Base-by-base conservation (phyloP, 768 basidiomycete species). In the Omphalotus guepiniiformis region DNA sequence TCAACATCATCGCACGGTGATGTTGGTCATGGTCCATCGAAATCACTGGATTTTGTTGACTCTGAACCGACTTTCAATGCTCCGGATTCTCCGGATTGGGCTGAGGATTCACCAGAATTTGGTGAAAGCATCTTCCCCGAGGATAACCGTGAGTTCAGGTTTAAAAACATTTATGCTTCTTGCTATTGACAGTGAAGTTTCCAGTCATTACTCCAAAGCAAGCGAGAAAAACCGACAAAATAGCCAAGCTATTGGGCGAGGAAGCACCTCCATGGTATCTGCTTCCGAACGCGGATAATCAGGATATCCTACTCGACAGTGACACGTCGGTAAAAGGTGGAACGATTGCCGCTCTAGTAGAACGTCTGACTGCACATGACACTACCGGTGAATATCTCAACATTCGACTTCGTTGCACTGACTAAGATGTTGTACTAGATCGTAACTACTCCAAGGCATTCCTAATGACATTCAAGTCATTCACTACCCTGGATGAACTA, bases 391-490 rank as follows among this genome's bases (percentile, higher is more conserved):
- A 58, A 83, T 62, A n/a, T 36, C 27, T 9, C 15, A 32, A 39
- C 18, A 29, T 42, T 53, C 28, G 51, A 39, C 19, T 28, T 23
- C 45, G 19, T 50, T 19, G 11, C 8, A 43, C 27, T 16, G 16
- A 19, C 9, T 32, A 44, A 28, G 12, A 37, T 18, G 1, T 8
- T 47, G 43, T 49, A 55, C 30, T 42, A 87, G 88, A 96, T 63
- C 76, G 83, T 1, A 78, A 79, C 6, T 95, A 86, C 67, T 88
- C 76, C 63, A 84, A 85, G 61, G 85, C 93, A 1, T 98, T 98
- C 77, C 67, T 98, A 54, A 85, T 96, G 80, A 96, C 95, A 1
- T 96, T 91, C 74, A 91, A 93, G 59, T 93, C 92, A 1, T 97
- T 98, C 65, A 90, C 89, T 13, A 84, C 83, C 4, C 71, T 88